Evolutionary conservation across 2,329 filamentous ascomycete species (phyloP).

Genomic region (Madurella mycetomatis): DNA sequence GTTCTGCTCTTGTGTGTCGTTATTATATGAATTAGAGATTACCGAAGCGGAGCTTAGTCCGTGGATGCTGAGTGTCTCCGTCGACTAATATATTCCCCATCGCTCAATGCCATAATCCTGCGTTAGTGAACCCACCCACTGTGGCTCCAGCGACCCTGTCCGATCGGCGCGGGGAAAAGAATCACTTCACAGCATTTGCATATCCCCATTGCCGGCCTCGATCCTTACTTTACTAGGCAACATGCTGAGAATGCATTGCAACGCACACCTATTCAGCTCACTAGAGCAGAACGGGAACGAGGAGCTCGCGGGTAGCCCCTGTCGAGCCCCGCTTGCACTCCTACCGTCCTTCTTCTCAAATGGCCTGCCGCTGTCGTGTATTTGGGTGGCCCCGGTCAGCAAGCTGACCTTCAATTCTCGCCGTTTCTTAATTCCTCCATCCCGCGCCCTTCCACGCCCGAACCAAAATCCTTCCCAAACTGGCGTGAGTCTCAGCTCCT

Average conservation of each 20-base stretch:
- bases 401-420: not conserved
- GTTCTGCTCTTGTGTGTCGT: too few species aligned
- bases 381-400: not conserved
- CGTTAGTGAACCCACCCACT: too few species aligned
- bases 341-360: not conserved
- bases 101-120: too few species aligned
- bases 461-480: not conserved
- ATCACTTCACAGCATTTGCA: too few species aligned
- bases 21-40: too few species aligned
- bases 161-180: too few species aligned
- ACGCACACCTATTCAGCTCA: not conserved
- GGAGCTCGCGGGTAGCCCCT: not conserved
- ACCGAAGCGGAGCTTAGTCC: too few species aligned
- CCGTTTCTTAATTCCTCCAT: not conserved
- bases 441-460: not conserved
- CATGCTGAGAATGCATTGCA: not conserved
- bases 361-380: not conserved
- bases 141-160: too few species aligned
- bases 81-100: too few species aligned
- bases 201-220: too few species aligned
- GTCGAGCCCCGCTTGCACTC: not conserved
- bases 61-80: too few species aligned
- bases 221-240: too few species aligned
- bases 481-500: not conserved
- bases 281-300: constrained; percentile 2